Evolutionary conservation across 2,329 filamentous ascomycete genomes (phyloP).

Genomic region (Colletotrichum camelliae): DNA sequence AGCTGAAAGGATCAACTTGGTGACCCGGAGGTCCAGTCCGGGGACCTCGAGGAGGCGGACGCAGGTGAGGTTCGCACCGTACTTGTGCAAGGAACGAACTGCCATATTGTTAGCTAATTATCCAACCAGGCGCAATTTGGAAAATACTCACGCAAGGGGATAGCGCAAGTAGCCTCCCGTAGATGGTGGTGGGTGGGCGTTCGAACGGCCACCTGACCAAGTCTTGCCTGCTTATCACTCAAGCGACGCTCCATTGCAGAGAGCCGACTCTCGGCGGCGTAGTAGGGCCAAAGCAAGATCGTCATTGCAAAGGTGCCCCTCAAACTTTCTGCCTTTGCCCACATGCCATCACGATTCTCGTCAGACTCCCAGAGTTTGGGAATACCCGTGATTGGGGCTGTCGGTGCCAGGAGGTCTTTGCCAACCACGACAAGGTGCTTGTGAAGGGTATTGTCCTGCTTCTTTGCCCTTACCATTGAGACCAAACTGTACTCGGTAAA

Average conservation of each 20-base stretch:
- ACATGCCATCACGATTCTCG: not conserved
- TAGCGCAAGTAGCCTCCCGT: not conserved
- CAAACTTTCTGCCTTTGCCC: not conserved
- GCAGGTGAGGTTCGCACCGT: slow-evolving; percentile 23
- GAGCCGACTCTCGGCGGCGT: not conserved
- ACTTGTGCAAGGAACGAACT: slow-evolving; percentile 9
- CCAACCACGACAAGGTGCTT: not conserved
- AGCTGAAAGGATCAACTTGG: slow-evolving; percentile 23
- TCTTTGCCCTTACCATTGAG: not conserved
- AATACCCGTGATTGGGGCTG: not conserved
- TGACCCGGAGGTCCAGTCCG: slow-evolving; percentile 24
- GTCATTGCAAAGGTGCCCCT: not conserved
- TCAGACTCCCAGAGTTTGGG: not conserved
- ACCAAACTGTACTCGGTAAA: not conserved
- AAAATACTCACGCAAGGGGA: not conserved
- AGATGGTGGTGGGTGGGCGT: not conserved
- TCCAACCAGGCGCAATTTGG: not conserved
- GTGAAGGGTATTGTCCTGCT: not conserved
- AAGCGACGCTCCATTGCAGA: not conserved
- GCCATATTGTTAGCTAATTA: not conserved
- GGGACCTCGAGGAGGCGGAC: slow-evolving; percentile 30
- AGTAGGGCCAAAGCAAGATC: not conserved
- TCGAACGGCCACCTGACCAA: not conserved
- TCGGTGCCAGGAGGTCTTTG: not conserved
- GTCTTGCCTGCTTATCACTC: not conserved